Base-by-base conservation (phyloP, 352 stramenopile genomes). In the Elongisporangium prolatum region DNA sequence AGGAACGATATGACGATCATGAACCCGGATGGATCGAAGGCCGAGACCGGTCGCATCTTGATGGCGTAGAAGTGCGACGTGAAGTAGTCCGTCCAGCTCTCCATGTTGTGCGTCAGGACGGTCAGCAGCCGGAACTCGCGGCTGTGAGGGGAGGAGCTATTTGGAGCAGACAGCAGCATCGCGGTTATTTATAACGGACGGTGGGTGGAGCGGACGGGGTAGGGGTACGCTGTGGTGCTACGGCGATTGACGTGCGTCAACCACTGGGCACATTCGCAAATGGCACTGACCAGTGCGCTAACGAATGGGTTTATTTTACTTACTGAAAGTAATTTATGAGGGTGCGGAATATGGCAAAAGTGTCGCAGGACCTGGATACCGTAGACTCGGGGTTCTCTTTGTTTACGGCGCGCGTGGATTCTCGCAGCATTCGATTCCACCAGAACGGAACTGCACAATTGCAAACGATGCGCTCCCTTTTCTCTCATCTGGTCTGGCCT, bases 1-100 rank as follows among this genome's bases (percentile, higher is more conserved):
- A 83, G 63, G 57, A 67, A 74, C 22, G 83, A 80, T 54, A 90
- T 66, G 67, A 94, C 61, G 68, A 94, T 87, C 67, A 94, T 74
- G 65, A 91, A 93, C 56, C 85, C 85, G n/a, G 85, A 90, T 50
- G 85, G 85, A 54, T 94, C 85, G 57, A 94, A 93, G 20, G 79
- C 74, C 62, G 85, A 93, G 55, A 91, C 85, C 25, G 85, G 85
- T 16, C 80, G 77, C 65, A 86, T 87, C 67, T 91, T 89, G 71
- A 88, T 79, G 25, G 75, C 80, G 71, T 91, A 88, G 70, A 95
- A 95, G 63, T 95, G 85, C 57, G 83, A 84, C 38, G 77, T 82
- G 58, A 91, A 82, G 69, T 90, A 89, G 59, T 74, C 63, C 24
- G 60, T 74, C 83, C 78, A 92, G 72, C 64, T 81, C 64, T 86